Conservation (phyloP, 345 rosid species). For the Syzygium grande region DNA sequence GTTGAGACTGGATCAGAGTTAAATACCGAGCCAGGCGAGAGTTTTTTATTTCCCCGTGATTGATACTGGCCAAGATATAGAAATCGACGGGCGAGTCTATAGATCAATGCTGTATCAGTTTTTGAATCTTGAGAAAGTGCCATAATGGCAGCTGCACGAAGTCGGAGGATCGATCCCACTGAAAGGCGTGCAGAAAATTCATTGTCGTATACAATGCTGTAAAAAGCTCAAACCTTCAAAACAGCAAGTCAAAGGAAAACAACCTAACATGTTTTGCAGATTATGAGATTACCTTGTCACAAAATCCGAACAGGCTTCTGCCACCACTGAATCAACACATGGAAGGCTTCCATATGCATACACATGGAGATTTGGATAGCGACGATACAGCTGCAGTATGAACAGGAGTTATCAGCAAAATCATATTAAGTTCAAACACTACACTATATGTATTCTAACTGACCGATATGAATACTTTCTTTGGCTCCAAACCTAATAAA, state of each 20-base stretch:
- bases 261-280: not conserved
- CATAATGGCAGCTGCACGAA: slow-evolving; percentile 71
- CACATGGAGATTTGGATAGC: slow-evolving; percentile 62
- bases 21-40: slow-evolving; percentile 1
- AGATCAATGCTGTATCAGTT: slow-evolving; percentile 52
- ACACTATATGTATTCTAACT: not conserved
- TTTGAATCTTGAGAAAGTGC: slow-evolving; percentile 62
- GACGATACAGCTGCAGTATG: slow-evolving; percentile 40
- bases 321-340: slow-evolving; percentile 60
- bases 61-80: slow-evolving; percentile 33
- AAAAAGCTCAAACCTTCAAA: slow-evolving; percentile 22
- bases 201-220: slow-evolving; percentile 75
- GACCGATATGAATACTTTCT: not conserved
- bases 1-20: slow-evolving; percentile 4
- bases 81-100: slow-evolving; percentile 69
- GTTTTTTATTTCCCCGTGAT: not conserved
- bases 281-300: slow-evolving; percentile 53
- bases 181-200: slow-evolving; percentile 94
- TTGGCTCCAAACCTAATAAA: not conserved
- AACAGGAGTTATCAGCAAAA: not conserved
- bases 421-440: not conserved
- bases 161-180: slow-evolving; percentile 74
- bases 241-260: not conserved
- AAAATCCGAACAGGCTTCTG: slow-evolving; percentile 76
- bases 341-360: slow-evolving; percentile 87